phyloP scores from a whole-genome alignment of 1,284 basidiomycete species.

The Agaricales sp. region DNA sequence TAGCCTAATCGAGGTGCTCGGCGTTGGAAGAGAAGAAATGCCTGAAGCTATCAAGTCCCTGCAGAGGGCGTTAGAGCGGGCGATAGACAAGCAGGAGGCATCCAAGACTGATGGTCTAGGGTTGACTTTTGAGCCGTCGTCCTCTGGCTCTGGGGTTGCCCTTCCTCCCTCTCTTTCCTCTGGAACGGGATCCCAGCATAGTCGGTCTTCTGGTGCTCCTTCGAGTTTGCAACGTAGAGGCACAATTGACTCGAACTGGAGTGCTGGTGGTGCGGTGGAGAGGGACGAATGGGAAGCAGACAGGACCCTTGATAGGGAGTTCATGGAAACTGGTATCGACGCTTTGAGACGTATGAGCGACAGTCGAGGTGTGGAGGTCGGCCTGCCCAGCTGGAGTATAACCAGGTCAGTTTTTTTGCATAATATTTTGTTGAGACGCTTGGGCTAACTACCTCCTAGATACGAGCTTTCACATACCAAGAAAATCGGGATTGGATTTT shows the following conservation, averaged over 20 bases:
- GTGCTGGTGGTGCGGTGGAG: conserved; percentile 3
- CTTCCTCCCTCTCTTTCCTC: not conserved
- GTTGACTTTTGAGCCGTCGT: conserved; percentile 1
- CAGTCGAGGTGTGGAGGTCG: conserved; percentile 16
- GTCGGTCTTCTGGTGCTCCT: not conserved
- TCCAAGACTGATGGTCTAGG: not conserved
- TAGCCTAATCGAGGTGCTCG: conserved; percentile 52
- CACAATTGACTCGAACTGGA: conserved; percentile 4
- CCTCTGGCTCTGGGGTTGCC: not conserved
- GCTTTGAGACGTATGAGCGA: conserved; percentile 32
- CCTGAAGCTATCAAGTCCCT: conserved; percentile 73
- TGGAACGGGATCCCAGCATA: not conserved
- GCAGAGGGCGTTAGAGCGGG: conserved; percentile 52
- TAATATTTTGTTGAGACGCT: not conserved
- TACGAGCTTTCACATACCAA: conserved; percentile 10
- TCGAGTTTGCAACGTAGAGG: not conserved
- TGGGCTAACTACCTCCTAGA: conserved; percentile 56
- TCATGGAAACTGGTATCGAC: conserved; percentile 39
- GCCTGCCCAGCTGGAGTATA: conserved; percentile 65
- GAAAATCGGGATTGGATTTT: conserved; percentile 58
- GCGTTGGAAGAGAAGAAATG: conserved; percentile 58
- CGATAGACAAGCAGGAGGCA: conserved; percentile 25
- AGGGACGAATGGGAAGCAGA: conserved; percentile 1
- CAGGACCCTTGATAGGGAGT: conserved; percentile 29
- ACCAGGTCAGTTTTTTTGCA: conserved; percentile 32